Conservation (phyloP, 805 yeast genomes). For the Myxozyma geophila region DNA sequence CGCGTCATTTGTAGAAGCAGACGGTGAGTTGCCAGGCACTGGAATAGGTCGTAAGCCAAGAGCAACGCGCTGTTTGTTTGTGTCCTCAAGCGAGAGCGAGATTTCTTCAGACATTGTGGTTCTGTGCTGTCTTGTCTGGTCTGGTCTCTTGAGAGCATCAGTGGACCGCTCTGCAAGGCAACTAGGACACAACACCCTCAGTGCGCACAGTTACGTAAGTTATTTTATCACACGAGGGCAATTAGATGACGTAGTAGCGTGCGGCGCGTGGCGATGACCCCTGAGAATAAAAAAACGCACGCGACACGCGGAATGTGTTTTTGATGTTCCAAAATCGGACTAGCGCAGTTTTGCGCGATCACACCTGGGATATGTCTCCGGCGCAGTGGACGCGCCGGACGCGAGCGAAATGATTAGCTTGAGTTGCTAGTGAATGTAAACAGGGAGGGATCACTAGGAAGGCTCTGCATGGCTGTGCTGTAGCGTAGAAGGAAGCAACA, state of each 20-base stretch:
- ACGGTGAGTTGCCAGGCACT: slow-evolving; percentile 10
- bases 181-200: not conserved
- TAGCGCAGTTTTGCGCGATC: not conserved
- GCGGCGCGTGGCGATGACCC: slow-evolving; percentile 1
- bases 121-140: not conserved
- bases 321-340: not conserved
- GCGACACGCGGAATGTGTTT: slow-evolving; percentile 12
- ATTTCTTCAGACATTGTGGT: slow-evolving; percentile 21
- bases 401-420: too few species aligned
- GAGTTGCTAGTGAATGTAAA: too few species aligned
- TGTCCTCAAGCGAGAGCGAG: slow-evolving; percentile 54
- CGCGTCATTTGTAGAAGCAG: not conserved
- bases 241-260: not conserved
- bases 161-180: not conserved
- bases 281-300: not conserved
- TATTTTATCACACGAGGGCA: too few species aligned
- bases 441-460: too few species aligned
- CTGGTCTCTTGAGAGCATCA: not conserved
- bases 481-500: too few species aligned
- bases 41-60: slow-evolving; percentile 61
- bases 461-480: too few species aligned
- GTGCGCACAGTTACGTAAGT: not conserved
- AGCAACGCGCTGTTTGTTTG: slow-evolving; percentile 56
- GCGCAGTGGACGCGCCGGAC: not conserved
- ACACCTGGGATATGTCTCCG: not conserved